Percentiles rank a stretch among this genome's conserved stretches.
These are phyloP conservation scores for Kwoniella bestiolae DNA, from an alignment of 768 basidiomycete species.

Conservation along the genomic window DNA sequence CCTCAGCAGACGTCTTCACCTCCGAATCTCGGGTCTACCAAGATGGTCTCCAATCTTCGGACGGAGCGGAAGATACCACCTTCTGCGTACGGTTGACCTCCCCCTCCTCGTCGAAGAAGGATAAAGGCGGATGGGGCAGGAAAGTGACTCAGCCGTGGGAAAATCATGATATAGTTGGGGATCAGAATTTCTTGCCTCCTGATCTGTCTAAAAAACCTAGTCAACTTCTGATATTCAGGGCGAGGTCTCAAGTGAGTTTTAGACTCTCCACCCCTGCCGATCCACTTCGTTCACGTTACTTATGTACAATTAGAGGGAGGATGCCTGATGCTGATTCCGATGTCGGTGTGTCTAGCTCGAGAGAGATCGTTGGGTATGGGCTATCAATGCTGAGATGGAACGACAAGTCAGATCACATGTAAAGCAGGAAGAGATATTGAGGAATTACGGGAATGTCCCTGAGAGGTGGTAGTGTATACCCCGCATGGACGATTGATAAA, in stretches of 20 bases:
- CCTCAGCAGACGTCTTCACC: conserved; percentile 37
- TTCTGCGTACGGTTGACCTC: conserved; percentile 66
- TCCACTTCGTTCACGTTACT: too few species aligned
- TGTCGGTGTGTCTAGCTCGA: conserved; percentile 65
- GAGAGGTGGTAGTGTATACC: conserved; percentile 13
- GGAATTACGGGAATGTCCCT: conserved; percentile 67
- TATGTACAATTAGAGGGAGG: neutral
- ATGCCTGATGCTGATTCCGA: neutral
- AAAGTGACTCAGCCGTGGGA: conserved; percentile 41
- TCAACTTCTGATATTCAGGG: conserved; percentile 45
- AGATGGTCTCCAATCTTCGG: conserved; percentile 85
- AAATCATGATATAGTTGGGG: conserved; percentile 12
- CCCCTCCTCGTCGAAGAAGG: conserved; percentile 60
- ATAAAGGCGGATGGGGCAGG: conserved; percentile 36
- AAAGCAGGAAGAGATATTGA: conserved; percentile 69
- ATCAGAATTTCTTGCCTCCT: conserved; percentile 60
- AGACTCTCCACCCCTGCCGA: too few species aligned
- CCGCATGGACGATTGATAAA: neutral
- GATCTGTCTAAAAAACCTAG: conserved; percentile 61
- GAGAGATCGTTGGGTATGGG: conserved; percentile 94
- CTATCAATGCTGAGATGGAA: conserved; percentile 87
- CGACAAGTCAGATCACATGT: conserved; percentile 68
- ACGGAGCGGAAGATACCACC: conserved; percentile 82
- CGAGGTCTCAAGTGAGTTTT: conserved; percentile 53
- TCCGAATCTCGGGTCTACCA: conserved; percentile 72